A percentile compares a stretch with the other conserved stretches of the same genome.
Evolutionary conservation across 305 asterid genomes (phyloP).

Genomic region (Caryopteris hybrid): DNA sequence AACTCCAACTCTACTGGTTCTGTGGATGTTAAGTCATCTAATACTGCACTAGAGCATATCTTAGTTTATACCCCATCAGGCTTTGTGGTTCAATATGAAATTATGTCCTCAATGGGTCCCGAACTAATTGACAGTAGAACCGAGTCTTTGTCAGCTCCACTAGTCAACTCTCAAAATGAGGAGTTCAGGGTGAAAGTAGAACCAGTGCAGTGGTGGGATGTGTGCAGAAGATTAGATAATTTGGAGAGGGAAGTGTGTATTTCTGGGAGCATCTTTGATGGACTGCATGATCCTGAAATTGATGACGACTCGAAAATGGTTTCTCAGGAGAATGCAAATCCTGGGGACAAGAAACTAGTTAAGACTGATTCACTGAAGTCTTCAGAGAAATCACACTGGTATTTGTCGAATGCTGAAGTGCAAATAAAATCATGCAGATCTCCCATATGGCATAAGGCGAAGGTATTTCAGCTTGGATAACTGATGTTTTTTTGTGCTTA

Average conservation of each 20-base stretch:
- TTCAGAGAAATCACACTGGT: slow-evolving; percentile 64
- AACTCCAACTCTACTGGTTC: slow-evolving; percentile 42
- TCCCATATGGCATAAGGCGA: slow-evolving; percentile 85
- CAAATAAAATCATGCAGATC: slow-evolving; percentile 74
- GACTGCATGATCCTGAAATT: slow-evolving; percentile 37
- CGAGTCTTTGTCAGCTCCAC: slow-evolving; percentile 39
- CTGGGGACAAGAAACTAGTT: slow-evolving; percentile 36
- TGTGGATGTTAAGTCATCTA: slow-evolving; percentile 38
- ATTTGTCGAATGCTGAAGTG: slow-evolving; percentile 93
- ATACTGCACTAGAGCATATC: slow-evolving; percentile 63
- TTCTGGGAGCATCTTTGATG: slow-evolving; percentile 48
- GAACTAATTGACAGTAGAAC: slow-evolving; percentile 51
- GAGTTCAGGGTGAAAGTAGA: slow-evolving; percentile 80
- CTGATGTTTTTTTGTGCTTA: slow-evolving; percentile 7
- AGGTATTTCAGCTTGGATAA: slow-evolving; percentile 28
- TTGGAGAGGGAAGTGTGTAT: slow-evolving; percentile 87
- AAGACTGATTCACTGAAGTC: slow-evolving; percentile 44
- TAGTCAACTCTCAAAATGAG: slow-evolving; percentile 60
- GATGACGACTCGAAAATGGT: slow-evolving; percentile 37
- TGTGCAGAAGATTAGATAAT: slow-evolving; percentile 89
- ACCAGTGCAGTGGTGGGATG: slow-evolving; percentile 98
- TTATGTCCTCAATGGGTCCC: slow-evolving; percentile 51
- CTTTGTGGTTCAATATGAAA: slow-evolving; percentile 85
- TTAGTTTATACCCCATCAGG: slow-evolving; percentile 90
- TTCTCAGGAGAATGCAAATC: slow-evolving; percentile 36